Evolutionary conservation across 805 yeast genomes (phyloP).

Genomic region (Saturnispora bothae): DNA sequence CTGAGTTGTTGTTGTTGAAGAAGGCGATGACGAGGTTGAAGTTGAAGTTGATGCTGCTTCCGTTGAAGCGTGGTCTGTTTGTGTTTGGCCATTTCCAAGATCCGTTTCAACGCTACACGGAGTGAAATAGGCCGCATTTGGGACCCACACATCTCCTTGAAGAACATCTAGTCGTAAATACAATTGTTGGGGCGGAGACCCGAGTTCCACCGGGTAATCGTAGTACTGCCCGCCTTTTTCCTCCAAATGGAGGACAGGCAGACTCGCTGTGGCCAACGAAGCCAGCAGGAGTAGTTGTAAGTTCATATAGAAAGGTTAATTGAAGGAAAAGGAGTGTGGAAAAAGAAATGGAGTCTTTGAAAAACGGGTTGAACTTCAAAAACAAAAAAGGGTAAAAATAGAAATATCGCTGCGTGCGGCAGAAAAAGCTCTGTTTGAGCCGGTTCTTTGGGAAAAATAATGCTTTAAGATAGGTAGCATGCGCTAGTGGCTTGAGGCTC

Average conservation of each 20-base stretch:
- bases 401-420: too few species aligned
- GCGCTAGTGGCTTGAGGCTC: too few species aligned
- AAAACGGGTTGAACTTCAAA: too few species aligned
- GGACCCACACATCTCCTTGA: slow-evolving; percentile 25
- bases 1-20: neutral
- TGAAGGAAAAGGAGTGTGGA: too few species aligned
- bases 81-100: neutral
- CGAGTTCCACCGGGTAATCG: slow-evolving; percentile 20
- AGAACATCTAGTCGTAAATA: slow-evolving; percentile 23
- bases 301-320: neutral
- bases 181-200: slow-evolving; percentile 18
- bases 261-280: neutral
- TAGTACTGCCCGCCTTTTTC: slow-evolving; percentile 9
- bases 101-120: neutral
- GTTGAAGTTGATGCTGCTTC: neutral
- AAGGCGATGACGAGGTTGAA: neutral
- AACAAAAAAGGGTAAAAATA: too few species aligned
- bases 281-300: neutral
- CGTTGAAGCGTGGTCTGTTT: neutral
- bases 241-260: slow-evolving; percentile 8
- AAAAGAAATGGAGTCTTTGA: too few species aligned
- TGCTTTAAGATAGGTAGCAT: too few species aligned
- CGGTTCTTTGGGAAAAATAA: too few species aligned
- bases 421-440: too few species aligned
- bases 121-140: slow-evolving; percentile 12